Base-by-base conservation (phyloP, 1,284 basidiomycete genomes). In the Heterobasidion annosum region DNA sequence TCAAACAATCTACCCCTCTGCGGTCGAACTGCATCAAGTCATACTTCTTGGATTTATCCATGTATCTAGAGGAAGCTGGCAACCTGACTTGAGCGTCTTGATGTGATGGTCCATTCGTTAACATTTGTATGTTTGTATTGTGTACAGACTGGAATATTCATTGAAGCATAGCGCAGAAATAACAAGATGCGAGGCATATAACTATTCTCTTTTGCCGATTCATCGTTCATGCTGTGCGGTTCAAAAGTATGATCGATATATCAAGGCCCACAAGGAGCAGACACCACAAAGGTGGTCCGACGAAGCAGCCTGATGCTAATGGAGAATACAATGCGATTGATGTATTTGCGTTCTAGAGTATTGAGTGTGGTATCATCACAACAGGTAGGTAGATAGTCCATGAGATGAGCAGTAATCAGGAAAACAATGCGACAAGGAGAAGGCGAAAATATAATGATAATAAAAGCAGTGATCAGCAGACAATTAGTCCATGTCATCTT, bases 401-500 rank as follows among this genome's bases (percentile, higher is more conserved):
- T 12, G 16, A 32, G 48, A n/a, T n/a, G 15, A 37, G 42, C 50
- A 43, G 19, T 8, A n/a, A 9, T n/a, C 10, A 13, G 34, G 16
- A 51, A 10, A 42, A 34, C 12, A 16, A 51, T 16, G 19, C 16
- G 19, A 19, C 12, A 32, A 15, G 25, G n/a, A 47, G 40, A 46
- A 37, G 47, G 42, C 8, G 34, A 16, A 49, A 25, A 19, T 35
- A 48, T 52, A 48, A 42, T 52, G 37, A 51, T 45, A 48, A 42
- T 18, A 42, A 35, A 32, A 48, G 46, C 19, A 18, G 15, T n/a
- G 25, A 48, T 12, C n/a, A 33, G 33, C 9, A 52, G 46, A 8
- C 34, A n/a, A 18, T 58, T 51, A 56, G 33, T 47, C 51, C 43
- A 63, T 54, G 51, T 69, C 63, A 10, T 84, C 83, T 59, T 81